phyloP scores from a whole-genome alignment of 176 grass and related monocot species.

The Eleusine coracana region DNA sequence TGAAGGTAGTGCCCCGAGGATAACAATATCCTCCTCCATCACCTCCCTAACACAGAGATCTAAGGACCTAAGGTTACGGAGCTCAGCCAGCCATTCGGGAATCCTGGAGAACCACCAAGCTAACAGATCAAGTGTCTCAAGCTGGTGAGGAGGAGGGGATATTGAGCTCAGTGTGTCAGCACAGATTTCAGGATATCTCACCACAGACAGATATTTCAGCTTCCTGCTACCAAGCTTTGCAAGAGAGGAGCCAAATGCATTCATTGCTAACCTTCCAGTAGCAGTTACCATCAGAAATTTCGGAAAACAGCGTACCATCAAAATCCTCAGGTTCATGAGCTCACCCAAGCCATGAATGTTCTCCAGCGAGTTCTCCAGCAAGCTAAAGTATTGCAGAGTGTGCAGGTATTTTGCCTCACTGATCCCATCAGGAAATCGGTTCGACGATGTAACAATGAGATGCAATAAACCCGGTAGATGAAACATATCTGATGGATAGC shows the following conservation, averaged over 20 bases:
- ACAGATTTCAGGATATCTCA: slow-evolving; percentile 23
- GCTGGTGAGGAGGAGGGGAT: background rate
- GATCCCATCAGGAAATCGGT: background rate
- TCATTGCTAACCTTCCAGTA: background rate
- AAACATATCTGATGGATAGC: slow-evolving; percentile 21
- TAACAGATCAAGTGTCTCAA: slow-evolving; percentile 27
- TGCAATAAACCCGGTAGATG: slow-evolving; percentile 17
- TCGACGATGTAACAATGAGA: background rate
- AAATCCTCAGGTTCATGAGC: slow-evolving; percentile 4
- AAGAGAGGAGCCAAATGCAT: slow-evolving; percentile 3
- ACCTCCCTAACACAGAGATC: slow-evolving; percentile 12
- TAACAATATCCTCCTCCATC: slow-evolving; percentile 1
- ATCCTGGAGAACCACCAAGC: slow-evolving; percentile 25
- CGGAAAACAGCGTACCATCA: slow-evolving; percentile 1
- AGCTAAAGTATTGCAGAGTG: slow-evolving; percentile 13
- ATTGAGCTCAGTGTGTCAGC: slow-evolving; percentile 8
- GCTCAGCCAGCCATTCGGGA: slow-evolving; percentile 22
- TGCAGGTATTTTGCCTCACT: background rate
- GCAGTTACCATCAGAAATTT: background rate
- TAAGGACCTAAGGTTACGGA: slow-evolving; percentile 20
- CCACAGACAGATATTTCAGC: slow-evolving; percentile 3
- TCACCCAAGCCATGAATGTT: slow-evolving; percentile 17
- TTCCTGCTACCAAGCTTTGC: slow-evolving; percentile 19
- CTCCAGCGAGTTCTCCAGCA: slow-evolving; percentile 7
- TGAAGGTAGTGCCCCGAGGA: background rate